Base-by-base conservation (phyloP, 2,329 filamentous ascomycete genomes). In the Curvularia spicifera region DNA sequence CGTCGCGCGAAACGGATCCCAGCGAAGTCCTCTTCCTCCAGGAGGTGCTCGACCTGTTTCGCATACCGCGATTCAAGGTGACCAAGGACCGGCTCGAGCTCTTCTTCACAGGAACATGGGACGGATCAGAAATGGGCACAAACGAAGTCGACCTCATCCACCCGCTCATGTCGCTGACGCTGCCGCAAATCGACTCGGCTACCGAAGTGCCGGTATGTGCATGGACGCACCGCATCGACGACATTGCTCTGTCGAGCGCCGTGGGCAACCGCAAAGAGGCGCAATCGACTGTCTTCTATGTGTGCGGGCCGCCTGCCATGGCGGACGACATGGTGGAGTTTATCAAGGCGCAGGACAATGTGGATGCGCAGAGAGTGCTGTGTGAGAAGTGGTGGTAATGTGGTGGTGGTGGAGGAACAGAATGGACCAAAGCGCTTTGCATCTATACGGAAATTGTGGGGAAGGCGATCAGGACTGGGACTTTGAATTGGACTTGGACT, bases 361-460 rank as follows among this genome's bases (percentile, higher is more conserved):
- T 83, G 63, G 61, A 63, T 22, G 59, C 69, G 18, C 75, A 76
- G 37, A 69, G 72, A 28, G 80, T 83, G 8, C 61, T 82, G 5
- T 82, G 79, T 62, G 81, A 83, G 69, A 83, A 82, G 67, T 83
- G 81, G 81, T 83, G 81, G 81, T 31, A 31, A 31, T 31, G 29
- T 31, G 29, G 29, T 6, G 10, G 9, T 83, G 69, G 9, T 83
- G 68, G 64, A 43, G 40, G 44, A 37, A 46, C 22, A 46, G n/a
- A 31, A 20, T 46, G 44, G 29, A 33, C n/a, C 13, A 29, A 24
- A 12, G 31, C 15, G 22, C 9, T 22, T n/a, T 40, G n/a, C 43
- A 46, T n/a, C 22, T n/a, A 29, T 28, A 4, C 26, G 54, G 42
- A 24, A 53, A 53, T 48, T 43, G 42, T 49, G 31, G 50, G 43